Evolutionary conservation across 495 filamentous ascomycete species (phyloP).

Genomic region (Annulohypoxylon moriforme): DNA sequence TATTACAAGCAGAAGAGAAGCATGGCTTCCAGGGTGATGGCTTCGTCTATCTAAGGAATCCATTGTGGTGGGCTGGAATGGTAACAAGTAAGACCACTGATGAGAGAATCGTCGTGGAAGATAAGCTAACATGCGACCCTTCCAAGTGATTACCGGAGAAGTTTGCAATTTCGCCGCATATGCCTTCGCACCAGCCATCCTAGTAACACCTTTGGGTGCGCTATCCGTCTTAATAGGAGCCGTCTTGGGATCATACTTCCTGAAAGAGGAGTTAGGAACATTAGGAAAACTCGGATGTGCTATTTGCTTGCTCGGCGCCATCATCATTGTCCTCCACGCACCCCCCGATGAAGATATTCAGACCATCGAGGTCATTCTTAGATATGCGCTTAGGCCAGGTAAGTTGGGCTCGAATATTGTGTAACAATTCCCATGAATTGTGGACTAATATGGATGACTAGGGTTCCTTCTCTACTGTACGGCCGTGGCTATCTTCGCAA

Average conservation of each 20-base stretch:
- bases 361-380: constrained; percentile 86
- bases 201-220: constrained; percentile 94
- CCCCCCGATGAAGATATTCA: constrained; percentile 91
- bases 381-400: constrained; percentile 92
- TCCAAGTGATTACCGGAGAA: constrained; percentile 82
- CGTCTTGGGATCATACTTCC: constrained; percentile 92
- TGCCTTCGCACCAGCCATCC: constrained; percentile 95
- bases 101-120: background rate
- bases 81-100: constrained; percentile 72
- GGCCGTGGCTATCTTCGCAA: constrained; percentile 80
- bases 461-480: constrained; percentile 89
- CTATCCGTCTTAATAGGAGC: constrained; percentile 94
- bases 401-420: constrained; percentile 42
- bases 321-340: constrained; percentile 97
- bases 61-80: constrained; percentile 96
- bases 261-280: constrained; percentile 86
- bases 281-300: constrained; percentile 95
- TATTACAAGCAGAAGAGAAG: constrained; percentile 86
- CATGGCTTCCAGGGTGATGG: constrained; percentile 98
- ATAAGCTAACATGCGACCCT: constrained; percentile 27
- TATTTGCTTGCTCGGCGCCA: constrained; percentile 93
- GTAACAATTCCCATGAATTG: background rate
- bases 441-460: constrained; percentile 54
- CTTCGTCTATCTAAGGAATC: constrained; percentile 90
- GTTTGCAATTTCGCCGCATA: constrained; percentile 97